Conservation (phyloP, 169 alveolate genomes). For the Cryptosporidium baileyi region DNA sequence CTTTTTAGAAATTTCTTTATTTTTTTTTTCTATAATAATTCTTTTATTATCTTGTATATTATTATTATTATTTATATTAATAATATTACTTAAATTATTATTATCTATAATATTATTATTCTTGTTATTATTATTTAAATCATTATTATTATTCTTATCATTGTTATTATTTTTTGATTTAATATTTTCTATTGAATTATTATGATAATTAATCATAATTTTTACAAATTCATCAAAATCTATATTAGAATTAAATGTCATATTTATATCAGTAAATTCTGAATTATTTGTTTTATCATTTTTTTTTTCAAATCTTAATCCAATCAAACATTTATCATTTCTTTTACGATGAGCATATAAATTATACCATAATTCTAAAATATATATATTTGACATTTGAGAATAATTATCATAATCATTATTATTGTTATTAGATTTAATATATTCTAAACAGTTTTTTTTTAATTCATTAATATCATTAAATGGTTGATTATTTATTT, state of each 20-base stretch:
- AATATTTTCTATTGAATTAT: conserved; percentile 4
- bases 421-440: not conserved
- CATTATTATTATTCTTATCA: not conserved
- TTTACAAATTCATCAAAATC: conserved; percentile 23
- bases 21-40: conserved; percentile 16
- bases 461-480: not conserved
- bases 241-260: not conserved
- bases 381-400: too few relatives aligned
- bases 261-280: conserved; percentile 27
- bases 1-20: not conserved
- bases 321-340: conserved; percentile 25
- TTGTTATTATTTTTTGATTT: not conserved
- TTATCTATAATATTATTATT: not conserved
- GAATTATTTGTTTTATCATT: not conserved
- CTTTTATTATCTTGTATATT: not conserved
- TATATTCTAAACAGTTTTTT: not conserved
- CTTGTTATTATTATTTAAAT: not conserved
- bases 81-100: not conserved
- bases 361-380: conserved; percentile 23
- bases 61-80: not conserved
- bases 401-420: too few relatives aligned
- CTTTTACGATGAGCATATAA: conserved; percentile 60
- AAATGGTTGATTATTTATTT: not conserved
- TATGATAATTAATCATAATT: not conserved
- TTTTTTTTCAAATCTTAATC: conserved; percentile 54